phyloP scores from a whole-genome alignment of 2,329 filamentous ascomycete species.

The Colletotrichum higginsianum region DNA sequence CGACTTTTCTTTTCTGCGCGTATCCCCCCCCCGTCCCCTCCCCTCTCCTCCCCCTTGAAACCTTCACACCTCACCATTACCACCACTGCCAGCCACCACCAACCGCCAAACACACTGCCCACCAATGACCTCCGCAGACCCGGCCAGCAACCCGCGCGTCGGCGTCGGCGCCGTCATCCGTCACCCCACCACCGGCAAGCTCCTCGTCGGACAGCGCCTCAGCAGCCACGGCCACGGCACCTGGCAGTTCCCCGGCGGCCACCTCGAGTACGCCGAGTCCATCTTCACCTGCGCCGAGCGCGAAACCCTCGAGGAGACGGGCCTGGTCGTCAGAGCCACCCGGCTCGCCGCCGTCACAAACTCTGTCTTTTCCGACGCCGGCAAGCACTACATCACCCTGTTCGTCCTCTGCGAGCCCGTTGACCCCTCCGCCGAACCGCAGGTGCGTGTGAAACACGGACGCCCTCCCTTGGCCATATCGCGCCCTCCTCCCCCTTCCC shows the following conservation, averaged over 20 bases:
- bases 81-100: neutral
- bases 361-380: conserved; percentile 32
- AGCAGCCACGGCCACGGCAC: conserved; percentile 57
- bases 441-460: conserved; percentile 12
- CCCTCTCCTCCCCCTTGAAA: neutral
- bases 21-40: neutral
- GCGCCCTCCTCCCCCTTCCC: neutral
- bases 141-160: conserved; percentile 57
- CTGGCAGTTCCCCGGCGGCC: conserved; percentile 41
- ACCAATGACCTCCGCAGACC: neutral
- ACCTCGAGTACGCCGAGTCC: conserved; percentile 41
- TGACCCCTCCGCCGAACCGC: conserved; percentile 10
- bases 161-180: conserved; percentile 64
- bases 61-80: neutral
- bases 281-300: conserved; percentile 40
- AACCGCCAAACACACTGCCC: too few species aligned
- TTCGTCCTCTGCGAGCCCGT: conserved; percentile 33
- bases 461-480: neutral
- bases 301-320: conserved; percentile 43
- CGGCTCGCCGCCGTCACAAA: conserved; percentile 41
- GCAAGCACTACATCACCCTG: conserved; percentile 43
- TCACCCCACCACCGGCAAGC: conserved; percentile 54
- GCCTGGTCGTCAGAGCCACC: conserved; percentile 23
- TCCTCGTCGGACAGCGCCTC: conserved; percentile 64
- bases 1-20: neutral